A percentile compares a stretch with the other conserved stretches of the same genome.
Conservation (phyloP, 352 stramenopile genomes). For the Aphanomyces invadans region DNA sequence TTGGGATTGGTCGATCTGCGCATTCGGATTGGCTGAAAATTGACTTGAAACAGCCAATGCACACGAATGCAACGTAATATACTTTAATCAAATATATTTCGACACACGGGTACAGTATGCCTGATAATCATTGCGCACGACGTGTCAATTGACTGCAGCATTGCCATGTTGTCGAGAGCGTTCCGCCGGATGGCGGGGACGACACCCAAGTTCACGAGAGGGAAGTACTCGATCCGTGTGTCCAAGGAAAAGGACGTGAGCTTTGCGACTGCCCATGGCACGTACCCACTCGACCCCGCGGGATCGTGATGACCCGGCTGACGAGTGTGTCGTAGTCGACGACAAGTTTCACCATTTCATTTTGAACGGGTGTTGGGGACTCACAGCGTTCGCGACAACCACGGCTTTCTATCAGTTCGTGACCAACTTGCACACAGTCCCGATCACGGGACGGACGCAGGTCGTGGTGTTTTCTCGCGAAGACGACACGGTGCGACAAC, state of each 20-base stretch:
- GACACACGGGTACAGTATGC: too few relatives aligned
- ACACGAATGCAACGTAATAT: too few relatives aligned
- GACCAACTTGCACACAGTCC: conserved; percentile 57
- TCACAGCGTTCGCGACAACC: not conserved
- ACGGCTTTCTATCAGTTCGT: conserved; percentile 56
- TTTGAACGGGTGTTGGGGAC: not conserved
- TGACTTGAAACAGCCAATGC: too few relatives aligned
- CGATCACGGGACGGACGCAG: conserved; percentile 55
- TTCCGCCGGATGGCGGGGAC: not conserved
- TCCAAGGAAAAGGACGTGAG: conserved; percentile 1
- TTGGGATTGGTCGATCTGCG: too few relatives aligned
- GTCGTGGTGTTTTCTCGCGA: conserved; percentile 56
- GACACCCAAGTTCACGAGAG: not conserved
- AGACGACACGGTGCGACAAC: conserved; percentile 52
- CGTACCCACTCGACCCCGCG: not conserved
- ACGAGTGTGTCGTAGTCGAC: conserved; percentile 11
- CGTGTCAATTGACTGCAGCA: not conserved
- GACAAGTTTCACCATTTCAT: not conserved
- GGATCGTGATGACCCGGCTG: not conserved
- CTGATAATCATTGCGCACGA: too few relatives aligned
- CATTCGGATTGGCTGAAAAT: too few relatives aligned
- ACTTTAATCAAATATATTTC: too few relatives aligned
- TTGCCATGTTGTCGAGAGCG: conserved; percentile 4
- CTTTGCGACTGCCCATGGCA: conserved; percentile 20
- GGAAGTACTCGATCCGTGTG: conserved; percentile 20